Base-by-base conservation (phyloP, 306 rosid genomes). In the Ormosia emarginata region DNA sequence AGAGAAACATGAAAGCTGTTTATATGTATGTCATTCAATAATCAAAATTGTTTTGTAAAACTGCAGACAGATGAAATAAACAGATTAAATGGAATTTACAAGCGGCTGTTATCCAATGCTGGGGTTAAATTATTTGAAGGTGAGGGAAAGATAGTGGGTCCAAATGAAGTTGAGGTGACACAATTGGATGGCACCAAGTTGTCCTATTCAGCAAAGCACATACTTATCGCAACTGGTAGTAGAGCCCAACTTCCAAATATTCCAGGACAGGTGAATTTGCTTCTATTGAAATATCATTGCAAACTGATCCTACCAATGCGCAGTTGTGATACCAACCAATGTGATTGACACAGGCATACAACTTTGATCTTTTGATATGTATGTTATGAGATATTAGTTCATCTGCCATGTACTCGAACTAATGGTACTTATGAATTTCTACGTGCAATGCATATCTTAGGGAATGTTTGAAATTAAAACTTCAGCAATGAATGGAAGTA, bases 121-220 rank as follows among this genome's bases (percentile, higher is more conserved):
- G 98, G 96, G 81, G 98, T 90, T 47, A 93, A 95, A 90, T 83
- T 85, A 79, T 93, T 82, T 79, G 98, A 95, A 86, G 99, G 99
- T 34, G 99, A 92, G 89, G 99, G 98, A 53, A 95, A 65, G 90
- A 55, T 95, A 77, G 97, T 81, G 52, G 90, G 97, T 79, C 97
- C 94, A 53, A 87, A 95, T 85, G 99, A 95, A 81, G 98, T 95
- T 85, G 97, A 93, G 91, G 94, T 95, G 83, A 95, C 92, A 61
- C 99, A 95, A 80, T 87, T 93, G 76, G 99, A 95, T 92, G 98
- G 98, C 77, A 95, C 99, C 80, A 95, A 93, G 83, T 75, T 95
- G 88, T 85, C 94, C 67, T 95, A 88, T 82, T 86, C 98, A 43
- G 98, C 99, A n/a, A 93, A 90, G 81, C 97, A 93, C 85, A 90